phyloP scores from a whole-genome alignment of 2,329 filamentous ascomycete species.

The Trichoderma sp. region DNA sequence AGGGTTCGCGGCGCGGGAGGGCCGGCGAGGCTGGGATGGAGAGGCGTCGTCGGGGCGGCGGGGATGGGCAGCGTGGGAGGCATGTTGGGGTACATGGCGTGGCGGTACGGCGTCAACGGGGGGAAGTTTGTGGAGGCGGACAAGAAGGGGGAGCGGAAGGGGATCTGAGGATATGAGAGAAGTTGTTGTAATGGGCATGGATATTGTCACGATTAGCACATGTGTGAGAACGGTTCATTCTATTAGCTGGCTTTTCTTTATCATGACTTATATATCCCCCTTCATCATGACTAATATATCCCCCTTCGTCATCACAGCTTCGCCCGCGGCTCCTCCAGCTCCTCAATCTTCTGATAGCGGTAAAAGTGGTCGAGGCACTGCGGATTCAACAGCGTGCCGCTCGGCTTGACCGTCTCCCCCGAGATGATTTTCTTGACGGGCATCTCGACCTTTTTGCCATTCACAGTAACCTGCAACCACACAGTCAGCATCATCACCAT shows the following conservation, averaged over 20 bases:
- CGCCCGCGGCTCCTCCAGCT: conserved; percentile 37
- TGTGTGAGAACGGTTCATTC: neutral
- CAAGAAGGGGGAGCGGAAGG: conserved; percentile 30
- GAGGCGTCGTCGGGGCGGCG: conserved; percentile 47
- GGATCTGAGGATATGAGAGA: conserved; percentile 15
- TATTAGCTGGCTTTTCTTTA: too few relatives aligned
- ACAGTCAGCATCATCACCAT: conserved; percentile 31
- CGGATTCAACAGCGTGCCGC: conserved; percentile 76
- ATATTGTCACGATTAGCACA: conserved; percentile 1
- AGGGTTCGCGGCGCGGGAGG: conserved; percentile 34
- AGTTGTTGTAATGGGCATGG: neutral
- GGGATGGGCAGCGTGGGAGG: conserved; percentile 54
- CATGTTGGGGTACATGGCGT: conserved; percentile 51
- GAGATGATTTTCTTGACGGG: conserved; percentile 84
- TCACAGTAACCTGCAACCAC: conserved; percentile 68
- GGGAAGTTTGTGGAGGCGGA: conserved; percentile 44
- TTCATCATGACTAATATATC: conserved; percentile 32
- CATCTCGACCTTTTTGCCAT: conserved; percentile 82
- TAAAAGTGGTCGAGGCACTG: conserved; percentile 77
- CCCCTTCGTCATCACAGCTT: conserved; percentile 30
- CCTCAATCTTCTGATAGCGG: conserved; percentile 58
- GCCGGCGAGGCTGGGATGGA: conserved; percentile 40
- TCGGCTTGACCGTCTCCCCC: conserved; percentile 71
- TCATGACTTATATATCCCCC: neutral
- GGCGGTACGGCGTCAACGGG: conserved; percentile 53